phyloP scores from a whole-genome alignment of 306 rosid genomes.

The Quercus aquifolioides region DNA sequence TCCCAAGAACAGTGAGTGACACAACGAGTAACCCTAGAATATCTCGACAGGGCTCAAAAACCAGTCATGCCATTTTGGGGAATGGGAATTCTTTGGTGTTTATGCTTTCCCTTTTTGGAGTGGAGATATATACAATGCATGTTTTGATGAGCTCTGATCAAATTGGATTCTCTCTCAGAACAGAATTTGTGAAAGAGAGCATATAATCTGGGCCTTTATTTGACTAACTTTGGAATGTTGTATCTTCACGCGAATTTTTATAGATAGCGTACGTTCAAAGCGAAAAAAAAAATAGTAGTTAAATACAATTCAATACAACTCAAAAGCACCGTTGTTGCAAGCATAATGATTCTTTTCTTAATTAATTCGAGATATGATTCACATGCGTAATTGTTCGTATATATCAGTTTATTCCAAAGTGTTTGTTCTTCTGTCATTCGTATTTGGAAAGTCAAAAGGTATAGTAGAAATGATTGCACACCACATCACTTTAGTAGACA shows the following conservation, averaged over 20 bases:
- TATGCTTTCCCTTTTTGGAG: slow-evolving; percentile 43
- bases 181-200: not conserved
- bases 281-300: not conserved
- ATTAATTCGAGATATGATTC: no score
- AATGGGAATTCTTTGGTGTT: not conserved
- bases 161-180: not conserved
- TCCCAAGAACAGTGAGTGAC: slow-evolving; percentile 24
- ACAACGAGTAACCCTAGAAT: slow-evolving; percentile 18
- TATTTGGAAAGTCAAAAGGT: no score
- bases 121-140: slow-evolving; percentile 1
- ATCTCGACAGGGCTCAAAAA: slow-evolving; percentile 10
- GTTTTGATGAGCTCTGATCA: slow-evolving; percentile 17
- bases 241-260: not conserved
- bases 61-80: not conserved
- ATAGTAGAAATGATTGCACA: no score
- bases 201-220: not conserved
- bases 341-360: no score
- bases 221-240: not conserved
- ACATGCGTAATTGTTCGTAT: no score
- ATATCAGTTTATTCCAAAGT: no score
- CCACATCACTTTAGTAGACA: no score
- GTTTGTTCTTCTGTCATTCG: no score
- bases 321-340: no score
- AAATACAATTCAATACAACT: no score
- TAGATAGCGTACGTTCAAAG: not conserved